These are phyloP conservation scores for Myrica gale DNA, from an alignment of 306 rosid species.

Conservation along the genomic window DNA sequence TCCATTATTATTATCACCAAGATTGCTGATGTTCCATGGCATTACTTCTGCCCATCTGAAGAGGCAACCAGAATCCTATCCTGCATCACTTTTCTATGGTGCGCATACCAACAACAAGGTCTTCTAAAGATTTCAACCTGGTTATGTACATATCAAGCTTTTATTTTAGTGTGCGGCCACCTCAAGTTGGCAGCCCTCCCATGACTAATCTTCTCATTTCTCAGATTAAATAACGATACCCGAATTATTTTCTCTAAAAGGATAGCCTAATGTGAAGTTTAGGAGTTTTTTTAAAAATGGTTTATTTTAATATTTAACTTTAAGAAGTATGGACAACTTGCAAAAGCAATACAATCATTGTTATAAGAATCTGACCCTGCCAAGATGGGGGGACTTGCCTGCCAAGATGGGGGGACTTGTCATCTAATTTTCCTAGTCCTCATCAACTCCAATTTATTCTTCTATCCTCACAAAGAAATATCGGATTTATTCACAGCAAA, in stretches of 20 bases:
- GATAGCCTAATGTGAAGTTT: too few species aligned
- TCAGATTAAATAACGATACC: too few species aligned
- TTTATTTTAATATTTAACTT: neutral
- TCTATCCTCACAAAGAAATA: neutral
- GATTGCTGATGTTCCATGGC: conserved; percentile 19
- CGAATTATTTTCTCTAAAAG: too few species aligned
- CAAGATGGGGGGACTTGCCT: neutral
- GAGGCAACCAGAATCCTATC: conserved; percentile 5
- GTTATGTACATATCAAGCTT: too few species aligned
- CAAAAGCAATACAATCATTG: neutral
- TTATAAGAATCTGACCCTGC: neutral
- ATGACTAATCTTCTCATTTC: too few species aligned
- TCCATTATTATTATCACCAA: conserved; percentile 1
- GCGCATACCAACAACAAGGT: conserved; percentile 4
- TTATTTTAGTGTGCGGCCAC: neutral
- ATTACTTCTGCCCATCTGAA: conserved; percentile 14
- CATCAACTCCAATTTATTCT: neutral
- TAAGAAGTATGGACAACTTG: neutral
- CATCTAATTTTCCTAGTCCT: conserved; percentile 1
- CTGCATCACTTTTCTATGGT: neutral
- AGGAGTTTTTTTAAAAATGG: too few species aligned
- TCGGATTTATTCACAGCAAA: neutral
- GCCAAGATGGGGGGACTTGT: neutral
- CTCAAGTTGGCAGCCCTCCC: neutral
- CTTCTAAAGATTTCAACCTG: neutral